A percentile compares a stretch with the other conserved stretches of the same genome.
These are phyloP conservation scores for Dujonia santamariae DNA, from an alignment of 1,139 yeast genomes.

Conservation along the genomic window DNA sequence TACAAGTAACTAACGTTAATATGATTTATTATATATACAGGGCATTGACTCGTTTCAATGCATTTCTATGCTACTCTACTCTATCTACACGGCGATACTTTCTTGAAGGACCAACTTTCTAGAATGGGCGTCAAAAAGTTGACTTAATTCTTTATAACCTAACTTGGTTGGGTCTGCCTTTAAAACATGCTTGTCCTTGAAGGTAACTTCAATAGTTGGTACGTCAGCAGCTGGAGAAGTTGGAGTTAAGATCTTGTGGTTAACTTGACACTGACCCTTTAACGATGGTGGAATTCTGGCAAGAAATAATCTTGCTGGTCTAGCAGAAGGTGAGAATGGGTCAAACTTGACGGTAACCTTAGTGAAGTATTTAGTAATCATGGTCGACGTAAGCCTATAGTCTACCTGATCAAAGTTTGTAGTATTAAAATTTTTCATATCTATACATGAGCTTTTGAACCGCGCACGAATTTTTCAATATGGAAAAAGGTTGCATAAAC, in stretches of 20 bases:
- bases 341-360: constrained; percentile 76
- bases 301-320: constrained; percentile 75
- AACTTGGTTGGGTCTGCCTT: constrained; percentile 62
- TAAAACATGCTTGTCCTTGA: constrained; percentile 75
- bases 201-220: constrained; percentile 71
- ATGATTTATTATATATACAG: too few species aligned
- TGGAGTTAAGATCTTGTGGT: constrained; percentile 51
- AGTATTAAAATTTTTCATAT: too few species aligned
- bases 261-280: constrained; percentile 48
- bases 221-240: constrained; percentile 33
- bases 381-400: constrained; percentile 26
- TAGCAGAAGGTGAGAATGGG: constrained; percentile 74
- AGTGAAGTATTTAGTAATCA: constrained; percentile 85
- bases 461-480: too few species aligned
- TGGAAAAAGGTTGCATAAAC: too few species aligned
- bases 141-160: constrained; percentile 52
- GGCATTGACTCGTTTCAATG: too few species aligned
- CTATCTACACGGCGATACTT: constrained; percentile 41
- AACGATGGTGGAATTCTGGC: constrained; percentile 75
- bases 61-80: neutral
- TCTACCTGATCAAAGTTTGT: too few species aligned
- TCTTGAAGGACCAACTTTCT: constrained; percentile 67
- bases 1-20: too few species aligned
- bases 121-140: constrained; percentile 65
- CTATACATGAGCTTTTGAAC: too few species aligned